phyloP scores from a whole-genome alignment of 495 filamentous ascomycete genomes.

The Aspergillus mulundensis region DNA sequence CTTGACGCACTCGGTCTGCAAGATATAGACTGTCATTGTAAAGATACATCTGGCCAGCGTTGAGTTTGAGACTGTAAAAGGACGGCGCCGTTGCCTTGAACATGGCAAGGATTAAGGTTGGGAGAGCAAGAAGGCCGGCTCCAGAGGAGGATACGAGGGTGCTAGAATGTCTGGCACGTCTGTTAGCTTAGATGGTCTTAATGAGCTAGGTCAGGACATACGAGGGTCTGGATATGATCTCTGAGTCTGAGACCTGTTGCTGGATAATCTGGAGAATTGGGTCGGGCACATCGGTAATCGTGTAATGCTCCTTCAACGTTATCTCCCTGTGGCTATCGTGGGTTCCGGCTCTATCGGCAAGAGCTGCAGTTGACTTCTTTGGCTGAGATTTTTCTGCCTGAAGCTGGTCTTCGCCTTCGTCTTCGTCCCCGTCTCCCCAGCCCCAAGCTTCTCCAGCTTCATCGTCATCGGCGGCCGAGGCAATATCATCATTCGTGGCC shows the following conservation, averaged over 20 bases:
- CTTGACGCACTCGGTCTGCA: constrained; percentile 62
- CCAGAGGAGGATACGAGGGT: constrained; percentile 68
- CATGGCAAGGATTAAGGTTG: constrained; percentile 81
- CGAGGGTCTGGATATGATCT: constrained; percentile 52
- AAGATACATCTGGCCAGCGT: constrained; percentile 79
- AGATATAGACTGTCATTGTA: constrained; percentile 90
- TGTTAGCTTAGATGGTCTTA: constrained; percentile 22
- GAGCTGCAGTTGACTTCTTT: constrained; percentile 10
- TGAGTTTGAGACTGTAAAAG: constrained; percentile 63
- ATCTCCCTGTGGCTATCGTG: constrained; percentile 51
- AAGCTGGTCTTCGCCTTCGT: constrained; percentile 34
- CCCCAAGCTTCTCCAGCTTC: constrained; percentile 64
- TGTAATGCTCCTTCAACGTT: constrained; percentile 81
- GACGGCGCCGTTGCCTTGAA: constrained; percentile 82
- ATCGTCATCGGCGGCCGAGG: constrained; percentile 21
- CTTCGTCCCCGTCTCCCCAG: constrained; percentile 64
- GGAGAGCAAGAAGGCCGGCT: constrained; percentile 70
- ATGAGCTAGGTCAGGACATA: constrained; percentile 32
- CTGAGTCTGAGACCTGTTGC: constrained; percentile 66
- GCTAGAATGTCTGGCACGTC: constrained; percentile 30
- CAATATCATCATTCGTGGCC: constrained; percentile 18
- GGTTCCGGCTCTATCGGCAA: constrained; percentile 12
- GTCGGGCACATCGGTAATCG: constrained; percentile 78
- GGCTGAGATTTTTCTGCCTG: constrained; percentile 13
- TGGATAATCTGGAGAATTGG: constrained; percentile 67